Base-by-base conservation (phyloP, 2,329 filamentous ascomycete genomes). In the Botrytis squamosa region DNA sequence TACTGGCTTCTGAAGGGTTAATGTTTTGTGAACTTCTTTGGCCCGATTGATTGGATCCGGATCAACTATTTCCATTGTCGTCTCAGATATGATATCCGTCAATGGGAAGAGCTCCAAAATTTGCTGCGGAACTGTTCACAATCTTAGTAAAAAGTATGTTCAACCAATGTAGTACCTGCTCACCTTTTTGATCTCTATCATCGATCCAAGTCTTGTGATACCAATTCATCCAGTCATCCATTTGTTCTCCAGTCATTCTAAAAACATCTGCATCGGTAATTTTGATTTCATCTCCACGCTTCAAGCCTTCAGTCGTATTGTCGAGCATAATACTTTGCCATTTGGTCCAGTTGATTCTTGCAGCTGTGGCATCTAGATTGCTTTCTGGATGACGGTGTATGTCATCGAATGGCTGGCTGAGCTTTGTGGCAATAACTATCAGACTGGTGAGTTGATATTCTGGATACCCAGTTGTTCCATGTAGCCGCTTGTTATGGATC, bases 171-270 rank as follows among this genome's bases (percentile, higher is more conserved):
- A 55, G 22, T 29, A 52, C 33, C 42, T 10, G 73, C 77, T 80
- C 82, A 82, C 83, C 82, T 75, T 81, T 83, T 20, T 81, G 78
- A 63, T 83, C 80, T 29, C 78, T 81, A 73, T 87, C 84, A 75
- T 85, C 84, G 64, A 89, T 82, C 85, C 90, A 93, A 63, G 86
- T 91, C 73, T 86, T 85, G 79, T 93, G 90, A 80, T 92, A 95
- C 90, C 92, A 96, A 81, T 93, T 89, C 82, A 97, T 85, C 79
- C 94, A 95, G 74, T 92, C 88, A 78, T 95, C 92, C 55, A 95
- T 83, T 75, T 92, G 86, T 36, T 86, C 83, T 8, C 85, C 83
- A 4, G 83, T 85, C 88, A 95, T 90, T 1, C 83, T 81, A 59
- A 90, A 85, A 14, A 93, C 86, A 77, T 93, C 88, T 6, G 84